These are phyloP conservation scores for Hemerocallis citrina DNA, from an alignment of 106 monocot species.

Conservation along the genomic window DNA sequence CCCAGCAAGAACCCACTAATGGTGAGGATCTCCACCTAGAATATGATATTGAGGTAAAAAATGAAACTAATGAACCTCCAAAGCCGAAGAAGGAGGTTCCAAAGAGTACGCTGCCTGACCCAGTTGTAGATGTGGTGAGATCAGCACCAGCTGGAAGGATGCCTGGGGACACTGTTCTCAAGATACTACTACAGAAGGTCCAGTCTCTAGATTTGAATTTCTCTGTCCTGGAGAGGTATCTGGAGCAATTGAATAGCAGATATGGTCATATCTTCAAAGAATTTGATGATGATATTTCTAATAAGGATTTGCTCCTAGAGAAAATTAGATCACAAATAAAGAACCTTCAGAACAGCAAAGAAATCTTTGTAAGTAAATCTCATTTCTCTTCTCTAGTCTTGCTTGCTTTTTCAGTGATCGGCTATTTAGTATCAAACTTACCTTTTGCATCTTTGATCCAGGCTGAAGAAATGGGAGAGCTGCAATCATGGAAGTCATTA, in stretches of 20 bases:
- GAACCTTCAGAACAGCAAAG: conserved; percentile 41
- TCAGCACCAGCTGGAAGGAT: conserved; percentile 60
- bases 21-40: conserved; percentile 24
- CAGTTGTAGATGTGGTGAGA: conserved; percentile 21
- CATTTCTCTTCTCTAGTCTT: background rate
- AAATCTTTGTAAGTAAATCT: conserved; percentile 42
- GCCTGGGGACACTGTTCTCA: conserved; percentile 84
- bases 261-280: conserved; percentile 73
- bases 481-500: conserved; percentile 48
- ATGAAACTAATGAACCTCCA: conserved; percentile 24
- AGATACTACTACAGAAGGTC: conserved; percentile 86
- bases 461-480: conserved; percentile 48
- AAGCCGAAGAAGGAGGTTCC: conserved; percentile 21
- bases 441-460: conserved; percentile 19
- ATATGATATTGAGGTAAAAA: conserved; percentile 10
- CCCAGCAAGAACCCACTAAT: conserved; percentile 17
- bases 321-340: conserved; percentile 44
- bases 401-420: background rate
- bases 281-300: conserved; percentile 64
- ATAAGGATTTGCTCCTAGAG: conserved; percentile 39
- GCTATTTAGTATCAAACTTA: background rate
- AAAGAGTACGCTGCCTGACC: conserved; percentile 23
- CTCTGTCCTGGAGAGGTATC: conserved; percentile 68
- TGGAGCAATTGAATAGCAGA: conserved; percentile 71
- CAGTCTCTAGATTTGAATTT: conserved; percentile 73